Percentiles rank a stretch among this genome's conserved stretches.
phyloP scores from a whole-genome alignment of 306 rosid species.

The Leucaena leucocephala region DNA sequence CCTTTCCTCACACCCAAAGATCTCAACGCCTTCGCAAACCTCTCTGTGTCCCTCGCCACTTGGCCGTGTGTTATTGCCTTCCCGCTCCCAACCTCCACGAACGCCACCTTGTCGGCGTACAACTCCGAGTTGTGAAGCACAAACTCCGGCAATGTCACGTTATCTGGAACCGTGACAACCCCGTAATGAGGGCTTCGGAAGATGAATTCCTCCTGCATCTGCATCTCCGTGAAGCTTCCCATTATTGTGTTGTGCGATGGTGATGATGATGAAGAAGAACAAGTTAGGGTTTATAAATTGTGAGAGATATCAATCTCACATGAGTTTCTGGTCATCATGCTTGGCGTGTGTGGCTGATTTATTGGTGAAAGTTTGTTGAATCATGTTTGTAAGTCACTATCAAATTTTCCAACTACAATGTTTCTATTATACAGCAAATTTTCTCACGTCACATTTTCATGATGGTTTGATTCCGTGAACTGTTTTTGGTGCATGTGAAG shows the following conservation, averaged over 20 bases:
- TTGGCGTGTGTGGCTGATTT: constrained; percentile 41
- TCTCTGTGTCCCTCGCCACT: constrained; percentile 58
- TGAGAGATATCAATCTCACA: constrained; percentile 10
- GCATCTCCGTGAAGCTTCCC: constrained; percentile 42
- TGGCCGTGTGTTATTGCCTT: constrained; percentile 65
- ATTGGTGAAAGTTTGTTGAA: constrained; percentile 61
- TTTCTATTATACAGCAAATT: constrained; percentile 18
- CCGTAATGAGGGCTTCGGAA: constrained; percentile 57
- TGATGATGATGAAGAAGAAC: not conserved
- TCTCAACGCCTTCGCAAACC: constrained; percentile 77
- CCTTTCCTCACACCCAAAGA: constrained; percentile 81
- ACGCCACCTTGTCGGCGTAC: constrained; percentile 75
- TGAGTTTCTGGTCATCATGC: constrained; percentile 36
- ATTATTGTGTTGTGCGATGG: constrained; percentile 26
- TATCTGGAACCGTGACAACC: constrained; percentile 69
- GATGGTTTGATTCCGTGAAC: not conserved
- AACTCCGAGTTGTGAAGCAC: constrained; percentile 69
- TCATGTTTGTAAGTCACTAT: constrained; percentile 42
- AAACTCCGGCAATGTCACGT: constrained; percentile 76
- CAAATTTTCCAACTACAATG: constrained; percentile 35
- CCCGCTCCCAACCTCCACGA: constrained; percentile 79
- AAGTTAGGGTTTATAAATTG: constrained; percentile 20
- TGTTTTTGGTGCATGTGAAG: not conserved
- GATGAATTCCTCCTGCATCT: constrained; percentile 48
- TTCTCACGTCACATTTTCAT: not conserved